Conservation (phyloP, 129 eudicot genomes). For the Tagetes erecta region DNA sequence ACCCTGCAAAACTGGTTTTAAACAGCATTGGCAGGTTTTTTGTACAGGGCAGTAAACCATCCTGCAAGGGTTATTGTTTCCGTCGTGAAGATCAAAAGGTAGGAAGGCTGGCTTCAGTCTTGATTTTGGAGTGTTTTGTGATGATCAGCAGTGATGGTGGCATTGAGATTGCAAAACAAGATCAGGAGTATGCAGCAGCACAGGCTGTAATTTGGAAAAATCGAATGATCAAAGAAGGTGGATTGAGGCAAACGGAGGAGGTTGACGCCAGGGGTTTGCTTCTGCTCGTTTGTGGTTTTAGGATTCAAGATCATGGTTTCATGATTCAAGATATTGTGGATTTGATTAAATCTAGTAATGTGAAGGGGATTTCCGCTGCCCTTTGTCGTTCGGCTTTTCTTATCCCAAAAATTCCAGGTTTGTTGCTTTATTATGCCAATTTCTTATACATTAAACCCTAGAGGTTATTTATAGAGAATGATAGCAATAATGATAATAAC, state of each 20-base stretch:
- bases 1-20: conserved; percentile 58
- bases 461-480: not conserved
- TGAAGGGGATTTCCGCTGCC: conserved; percentile 37
- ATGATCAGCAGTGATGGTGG: conserved; percentile 39
- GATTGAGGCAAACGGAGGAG: conserved; percentile 41
- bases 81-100: not conserved
- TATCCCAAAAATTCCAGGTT: conserved; percentile 55
- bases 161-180: conserved; percentile 33
- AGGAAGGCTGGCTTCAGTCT: conserved; percentile 46
- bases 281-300: conserved; percentile 59
- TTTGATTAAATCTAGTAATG: conserved; percentile 45
- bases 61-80: conserved; percentile 17
- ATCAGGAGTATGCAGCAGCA: conserved; percentile 37
- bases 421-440: conserved; percentile 2
- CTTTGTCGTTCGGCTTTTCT: conserved; percentile 52
- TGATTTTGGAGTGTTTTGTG: conserved; percentile 62
- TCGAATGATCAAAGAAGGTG: conserved; percentile 58
- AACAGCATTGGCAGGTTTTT: conserved; percentile 58
- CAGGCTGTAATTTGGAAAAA: conserved; percentile 58
- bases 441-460: not conserved
- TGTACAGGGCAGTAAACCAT: conserved; percentile 45
- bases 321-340: conserved; percentile 48
- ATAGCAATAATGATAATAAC: not conserved
- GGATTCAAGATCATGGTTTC: conserved; percentile 49
- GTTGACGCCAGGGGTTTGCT: conserved; percentile 73